Conservation (phyloP, 306 rosid species). For the Lathyrus aphaca region DNA sequence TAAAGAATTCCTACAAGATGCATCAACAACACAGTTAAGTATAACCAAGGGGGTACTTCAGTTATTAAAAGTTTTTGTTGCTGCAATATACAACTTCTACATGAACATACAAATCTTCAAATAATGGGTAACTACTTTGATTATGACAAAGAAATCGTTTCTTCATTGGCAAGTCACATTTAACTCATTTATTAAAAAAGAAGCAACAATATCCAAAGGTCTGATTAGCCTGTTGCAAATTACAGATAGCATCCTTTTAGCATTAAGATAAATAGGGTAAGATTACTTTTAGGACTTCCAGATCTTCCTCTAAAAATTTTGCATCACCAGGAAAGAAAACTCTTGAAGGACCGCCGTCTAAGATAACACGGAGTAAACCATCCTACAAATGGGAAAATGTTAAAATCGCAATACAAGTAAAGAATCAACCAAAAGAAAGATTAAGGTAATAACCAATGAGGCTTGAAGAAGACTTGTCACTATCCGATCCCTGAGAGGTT, state of each 20-base stretch:
- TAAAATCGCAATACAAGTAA: conserved; percentile 32
- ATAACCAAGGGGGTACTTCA: background rate
- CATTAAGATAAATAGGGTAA: conserved; percentile 29
- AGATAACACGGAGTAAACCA: conserved; percentile 86
- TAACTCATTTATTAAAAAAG: background rate
- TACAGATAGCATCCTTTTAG: conserved; percentile 5
- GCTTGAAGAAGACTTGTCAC: conserved; percentile 99
- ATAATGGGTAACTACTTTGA: background rate
- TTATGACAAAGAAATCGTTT: background rate
- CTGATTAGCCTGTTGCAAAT: conserved; percentile 25
- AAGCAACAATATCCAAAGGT: conserved; percentile 9
- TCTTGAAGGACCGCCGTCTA: conserved; percentile 92
- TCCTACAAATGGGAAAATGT: conserved; percentile 58
- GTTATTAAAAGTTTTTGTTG: background rate
- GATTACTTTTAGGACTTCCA: conserved; percentile 87
- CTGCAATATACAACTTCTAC: background rate
- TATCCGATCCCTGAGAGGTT: conserved; percentile 92
- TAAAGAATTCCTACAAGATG: conserved; percentile 78
- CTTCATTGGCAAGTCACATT: background rate
- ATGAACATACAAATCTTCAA: background rate
- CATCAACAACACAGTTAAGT: conserved; percentile 4
- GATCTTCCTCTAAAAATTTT: conserved; percentile 88
- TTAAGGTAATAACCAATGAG: conserved; percentile 65
- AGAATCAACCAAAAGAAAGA: conserved; percentile 31
- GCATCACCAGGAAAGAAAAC: conserved; percentile 69